Conservation (phyloP, 139 green algal species). For the Asterochloris sp. region DNA sequence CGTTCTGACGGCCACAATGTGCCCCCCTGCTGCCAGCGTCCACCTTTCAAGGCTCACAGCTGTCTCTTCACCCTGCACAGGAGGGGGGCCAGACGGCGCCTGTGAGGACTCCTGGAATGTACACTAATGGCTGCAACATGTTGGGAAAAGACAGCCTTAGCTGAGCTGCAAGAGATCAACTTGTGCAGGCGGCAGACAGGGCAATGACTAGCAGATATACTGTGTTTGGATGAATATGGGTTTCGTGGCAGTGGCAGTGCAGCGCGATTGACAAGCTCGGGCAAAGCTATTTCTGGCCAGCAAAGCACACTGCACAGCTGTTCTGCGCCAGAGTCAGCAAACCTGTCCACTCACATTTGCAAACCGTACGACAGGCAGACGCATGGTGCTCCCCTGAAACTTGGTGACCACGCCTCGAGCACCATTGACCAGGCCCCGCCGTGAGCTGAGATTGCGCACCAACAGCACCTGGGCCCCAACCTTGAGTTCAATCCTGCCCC, state of each 20-base stretch:
- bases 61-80: conserved; percentile 28
- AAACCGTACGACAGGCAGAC: conserved; percentile 29
- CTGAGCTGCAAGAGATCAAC: too few species aligned
- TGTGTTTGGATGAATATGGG: too few species aligned
- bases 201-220: too few species aligned
- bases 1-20: conserved; percentile 9
- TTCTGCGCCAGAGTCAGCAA: too few species aligned
- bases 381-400: conserved; percentile 27
- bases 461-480: conserved; percentile 53
- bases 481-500: conserved; percentile 36
- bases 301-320: background rate
- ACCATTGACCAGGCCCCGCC: conserved; percentile 62
- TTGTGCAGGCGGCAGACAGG: too few species aligned
- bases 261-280: background rate
- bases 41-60: conserved; percentile 37
- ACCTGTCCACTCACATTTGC: background rate
- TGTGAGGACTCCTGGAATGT: too few species aligned
- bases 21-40: conserved; percentile 21
- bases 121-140: too few species aligned
- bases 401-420: conserved; percentile 55
- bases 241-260: background rate
- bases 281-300: background rate
- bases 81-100: too few species aligned
- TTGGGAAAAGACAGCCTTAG: too few species aligned
- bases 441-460: conserved; percentile 34